Conservation (phyloP, 106 monocot genomes). For the Hemerocallis citrina region DNA sequence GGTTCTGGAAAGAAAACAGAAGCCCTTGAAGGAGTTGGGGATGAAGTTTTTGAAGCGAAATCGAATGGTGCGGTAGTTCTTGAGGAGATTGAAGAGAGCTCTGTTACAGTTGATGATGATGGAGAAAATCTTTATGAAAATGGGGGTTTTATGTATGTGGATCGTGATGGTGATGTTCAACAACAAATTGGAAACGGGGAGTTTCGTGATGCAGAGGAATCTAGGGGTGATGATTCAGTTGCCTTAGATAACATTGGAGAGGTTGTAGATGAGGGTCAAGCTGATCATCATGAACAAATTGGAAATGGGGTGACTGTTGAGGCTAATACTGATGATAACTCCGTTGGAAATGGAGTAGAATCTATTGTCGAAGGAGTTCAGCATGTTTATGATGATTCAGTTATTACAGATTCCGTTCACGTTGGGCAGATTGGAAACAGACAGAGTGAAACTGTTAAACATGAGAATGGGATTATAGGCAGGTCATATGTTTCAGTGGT, state of each 20-base stretch:
- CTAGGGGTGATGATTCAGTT: no score
- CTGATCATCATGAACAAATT: not conserved
- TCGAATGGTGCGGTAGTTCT: not conserved
- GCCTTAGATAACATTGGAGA: not conserved
- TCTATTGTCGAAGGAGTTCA: not conserved
- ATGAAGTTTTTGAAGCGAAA: not conserved
- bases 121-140: not conserved
- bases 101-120: conserved; percentile 3
- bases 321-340: conserved; percentile 1
- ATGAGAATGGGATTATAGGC: not conserved
- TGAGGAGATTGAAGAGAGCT: not conserved
- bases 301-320: not conserved
- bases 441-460: not conserved
- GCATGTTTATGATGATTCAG: not conserved
- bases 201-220: not conserved
- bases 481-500: not conserved
- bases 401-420: not conserved
- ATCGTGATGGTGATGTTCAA: not conserved
- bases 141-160: no score
- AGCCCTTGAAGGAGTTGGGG: not conserved
- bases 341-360: not conserved
- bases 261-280: not conserved
- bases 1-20: not conserved
- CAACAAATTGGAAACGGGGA: not conserved
- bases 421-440: not conserved